Evolutionary conservation across 768 basidiomycete species (phyloP).

Genomic region (Mrakia frigida): DNA sequence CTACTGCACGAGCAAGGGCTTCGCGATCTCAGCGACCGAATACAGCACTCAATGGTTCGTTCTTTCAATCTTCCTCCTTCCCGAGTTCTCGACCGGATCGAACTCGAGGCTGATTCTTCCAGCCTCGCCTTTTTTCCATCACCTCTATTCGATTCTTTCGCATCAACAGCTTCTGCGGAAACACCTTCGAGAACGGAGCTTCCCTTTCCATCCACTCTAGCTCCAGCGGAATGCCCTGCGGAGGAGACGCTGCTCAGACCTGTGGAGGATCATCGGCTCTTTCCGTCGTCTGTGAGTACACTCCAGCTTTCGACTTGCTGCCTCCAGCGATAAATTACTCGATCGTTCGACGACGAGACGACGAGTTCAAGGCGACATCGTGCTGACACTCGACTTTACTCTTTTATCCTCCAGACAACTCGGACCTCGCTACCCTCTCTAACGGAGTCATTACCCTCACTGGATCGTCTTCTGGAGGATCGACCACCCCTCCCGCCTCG

Average conservation of each 20-base stretch:
- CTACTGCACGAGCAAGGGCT: slow-evolving; percentile 37
- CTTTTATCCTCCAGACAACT: background rate
- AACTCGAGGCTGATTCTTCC: no score
- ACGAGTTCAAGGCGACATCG: no score
- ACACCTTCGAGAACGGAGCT: slow-evolving; percentile 53
- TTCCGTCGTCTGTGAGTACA: slow-evolving; percentile 28
- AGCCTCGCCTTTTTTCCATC: no score
- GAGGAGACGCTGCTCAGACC: slow-evolving; percentile 9
- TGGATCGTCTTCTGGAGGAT: no score
- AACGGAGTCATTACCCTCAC: slow-evolving; percentile 15
- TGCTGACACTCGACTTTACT: no score
- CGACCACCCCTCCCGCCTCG: background rate
- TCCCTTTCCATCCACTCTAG: slow-evolving; percentile 13
- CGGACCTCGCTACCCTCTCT: background rate
- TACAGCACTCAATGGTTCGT: slow-evolving; percentile 28
- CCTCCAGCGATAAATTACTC: no score
- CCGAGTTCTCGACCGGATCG: no score
- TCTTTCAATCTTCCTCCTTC: background rate
- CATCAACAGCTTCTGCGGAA: slow-evolving; percentile 47
- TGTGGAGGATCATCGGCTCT: slow-evolving; percentile 34
- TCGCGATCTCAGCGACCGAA: slow-evolving; percentile 35
- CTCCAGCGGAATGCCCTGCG: slow-evolving; percentile 19
- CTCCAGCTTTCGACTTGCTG: no score
- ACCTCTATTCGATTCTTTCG: background rate
- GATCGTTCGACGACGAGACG: no score